phyloP scores from a whole-genome alignment of 495 filamentous ascomycete genomes.

The Choiromyces venosus region DNA sequence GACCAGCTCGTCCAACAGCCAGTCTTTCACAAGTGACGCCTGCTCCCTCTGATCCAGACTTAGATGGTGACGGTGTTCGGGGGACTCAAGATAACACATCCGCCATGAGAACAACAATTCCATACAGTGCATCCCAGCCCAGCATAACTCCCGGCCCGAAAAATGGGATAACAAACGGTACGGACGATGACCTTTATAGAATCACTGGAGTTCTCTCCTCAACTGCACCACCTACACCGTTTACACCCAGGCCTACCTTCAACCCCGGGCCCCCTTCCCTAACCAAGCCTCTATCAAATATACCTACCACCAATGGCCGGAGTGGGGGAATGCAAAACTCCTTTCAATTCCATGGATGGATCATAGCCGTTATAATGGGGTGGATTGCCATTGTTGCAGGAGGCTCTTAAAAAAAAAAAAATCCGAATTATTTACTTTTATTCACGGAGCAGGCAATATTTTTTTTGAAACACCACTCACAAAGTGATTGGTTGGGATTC shows the following conservation, averaged over 20 bases:
- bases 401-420: no score
- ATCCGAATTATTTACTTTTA: no score
- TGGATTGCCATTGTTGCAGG: no score
- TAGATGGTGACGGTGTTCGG: not conserved
- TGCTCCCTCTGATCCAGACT: not conserved
- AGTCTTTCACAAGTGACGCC: not conserved
- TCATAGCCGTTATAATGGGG: no score
- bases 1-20: not conserved
- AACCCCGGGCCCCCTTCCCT: constrained; percentile 7
- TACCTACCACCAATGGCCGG: not conserved
- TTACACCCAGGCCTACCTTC: not conserved
- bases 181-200: not conserved
- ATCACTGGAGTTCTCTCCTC: not conserved
- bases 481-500: no score
- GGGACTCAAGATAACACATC: not conserved
- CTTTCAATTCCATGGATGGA: no score
- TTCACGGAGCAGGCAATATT: no score
- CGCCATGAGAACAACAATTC: constrained; percentile 5
- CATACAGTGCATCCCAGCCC: not conserved
- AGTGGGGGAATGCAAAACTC: no score
- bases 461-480: no score
- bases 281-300: not conserved
- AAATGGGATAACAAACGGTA: constrained; percentile 1
- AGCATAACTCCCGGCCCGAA: constrained; percentile 1
- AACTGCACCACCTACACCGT: not conserved